Conservation (phyloP, 2,329 filamentous ascomycete genomes). For the Incumbomyces delicatus region DNA sequence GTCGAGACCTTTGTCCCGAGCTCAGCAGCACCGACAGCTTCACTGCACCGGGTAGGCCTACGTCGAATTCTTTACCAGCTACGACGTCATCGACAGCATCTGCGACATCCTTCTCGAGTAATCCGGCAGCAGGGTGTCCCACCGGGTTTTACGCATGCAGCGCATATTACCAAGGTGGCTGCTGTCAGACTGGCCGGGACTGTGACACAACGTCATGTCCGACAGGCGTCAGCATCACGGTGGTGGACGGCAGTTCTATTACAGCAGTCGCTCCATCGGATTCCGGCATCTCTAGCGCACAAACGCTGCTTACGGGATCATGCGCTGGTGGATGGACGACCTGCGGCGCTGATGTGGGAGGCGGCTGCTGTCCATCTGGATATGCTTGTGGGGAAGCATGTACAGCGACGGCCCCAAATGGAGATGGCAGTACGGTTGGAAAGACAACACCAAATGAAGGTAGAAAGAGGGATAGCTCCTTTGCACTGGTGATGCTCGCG, state of each 20-base stretch:
- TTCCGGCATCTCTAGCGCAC: constrained; percentile 30
- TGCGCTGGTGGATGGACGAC: constrained; percentile 75
- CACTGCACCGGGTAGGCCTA: constrained; percentile 30
- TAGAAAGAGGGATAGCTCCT: not conserved
- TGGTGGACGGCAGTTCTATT: constrained; percentile 53
- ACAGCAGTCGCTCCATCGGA: constrained; percentile 58
- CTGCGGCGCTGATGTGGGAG: constrained; percentile 55
- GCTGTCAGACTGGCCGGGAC: constrained; percentile 78
- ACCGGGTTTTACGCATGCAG: constrained; percentile 87
- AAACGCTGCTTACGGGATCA: constrained; percentile 28
- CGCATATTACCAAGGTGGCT: constrained; percentile 70
- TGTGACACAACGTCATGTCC: constrained; percentile 76
- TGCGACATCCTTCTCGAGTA: constrained; percentile 22
- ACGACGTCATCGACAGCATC: constrained; percentile 30
- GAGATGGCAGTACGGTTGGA: constrained; percentile 38
- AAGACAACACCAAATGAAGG: constrained; percentile 26
- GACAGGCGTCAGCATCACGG: constrained; percentile 49
- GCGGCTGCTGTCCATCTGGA: constrained; percentile 76
- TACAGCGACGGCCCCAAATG: constrained; percentile 42
- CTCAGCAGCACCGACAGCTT: constrained; percentile 23
- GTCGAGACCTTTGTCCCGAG: constrained; percentile 29
- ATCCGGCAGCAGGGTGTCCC: constrained; percentile 50
- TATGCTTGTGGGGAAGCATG: constrained; percentile 65
- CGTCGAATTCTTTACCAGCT: constrained; percentile 18
- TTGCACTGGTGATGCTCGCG: not conserved